These are phyloP conservation scores for Ustilago hordei DNA, from an alignment of 1,284 basidiomycete species.

Conservation along the genomic window DNA sequence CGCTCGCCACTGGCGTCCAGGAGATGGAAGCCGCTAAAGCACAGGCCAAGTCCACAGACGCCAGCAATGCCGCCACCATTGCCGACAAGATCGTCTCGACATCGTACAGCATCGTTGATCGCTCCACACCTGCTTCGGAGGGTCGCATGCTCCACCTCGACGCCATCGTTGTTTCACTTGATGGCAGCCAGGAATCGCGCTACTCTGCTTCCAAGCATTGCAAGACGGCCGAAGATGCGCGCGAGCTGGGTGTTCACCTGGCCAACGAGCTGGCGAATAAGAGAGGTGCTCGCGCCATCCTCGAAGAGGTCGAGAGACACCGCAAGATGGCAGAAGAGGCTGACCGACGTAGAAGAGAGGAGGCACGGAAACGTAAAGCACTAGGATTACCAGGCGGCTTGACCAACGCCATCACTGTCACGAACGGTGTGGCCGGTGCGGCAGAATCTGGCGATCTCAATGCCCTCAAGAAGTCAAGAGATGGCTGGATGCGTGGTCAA, in stretches of 20 bases:
- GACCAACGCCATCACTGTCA: conserved; percentile 17
- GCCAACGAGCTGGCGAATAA: conserved; percentile 61
- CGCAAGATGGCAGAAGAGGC: conserved; percentile 65
- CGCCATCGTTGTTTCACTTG: conserved; percentile 68
- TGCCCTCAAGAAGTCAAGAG: conserved; percentile 34
- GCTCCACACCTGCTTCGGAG: conserved; percentile 47
- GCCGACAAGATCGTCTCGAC: conserved; percentile 49
- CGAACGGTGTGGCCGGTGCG: conserved; percentile 29
- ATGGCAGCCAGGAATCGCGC: conserved; percentile 57
- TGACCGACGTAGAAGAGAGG: conserved; percentile 54
- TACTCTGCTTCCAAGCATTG: conserved; percentile 48
- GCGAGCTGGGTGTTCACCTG: conserved; percentile 56
- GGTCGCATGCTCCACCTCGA: conserved; percentile 53
- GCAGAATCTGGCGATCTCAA: conserved; percentile 42
- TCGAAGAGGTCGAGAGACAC: conserved; percentile 68
- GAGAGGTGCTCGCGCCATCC: conserved; percentile 59
- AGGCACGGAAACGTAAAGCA: conserved; percentile 46
- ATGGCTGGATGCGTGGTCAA: conserved; percentile 47
- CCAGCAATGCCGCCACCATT: conserved; percentile 24
- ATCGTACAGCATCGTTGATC: conserved; percentile 49
- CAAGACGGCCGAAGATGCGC: conserved; percentile 54
- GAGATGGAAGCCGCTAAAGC: conserved; percentile 27
- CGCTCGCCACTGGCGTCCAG: conserved; percentile 41
- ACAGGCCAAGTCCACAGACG: conserved; percentile 4
- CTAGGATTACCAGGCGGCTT: conserved; percentile 40